These are phyloP conservation scores for Aspergillus ustus DNA, from an alignment of 2,329 filamentous ascomycete species.

Conservation along the genomic window DNA sequence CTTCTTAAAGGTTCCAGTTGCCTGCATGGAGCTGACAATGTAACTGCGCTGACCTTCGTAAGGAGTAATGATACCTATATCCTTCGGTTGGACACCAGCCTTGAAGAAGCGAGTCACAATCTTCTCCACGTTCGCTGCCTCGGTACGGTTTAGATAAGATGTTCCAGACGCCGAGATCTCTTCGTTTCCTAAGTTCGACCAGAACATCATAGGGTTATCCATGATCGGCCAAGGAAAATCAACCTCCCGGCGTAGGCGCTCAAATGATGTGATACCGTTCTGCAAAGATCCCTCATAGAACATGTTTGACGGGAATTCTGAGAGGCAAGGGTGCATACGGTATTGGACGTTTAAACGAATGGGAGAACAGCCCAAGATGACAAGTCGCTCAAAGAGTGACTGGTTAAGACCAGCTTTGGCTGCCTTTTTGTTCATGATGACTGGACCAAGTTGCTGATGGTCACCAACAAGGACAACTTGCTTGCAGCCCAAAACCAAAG, in stretches of 20 bases:
- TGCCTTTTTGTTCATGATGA: slow-evolving; percentile 99
- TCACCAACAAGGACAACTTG: slow-evolving; percentile 98
- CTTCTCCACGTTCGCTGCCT: slow-evolving; percentile 97
- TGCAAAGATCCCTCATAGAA: slow-evolving; percentile 98
- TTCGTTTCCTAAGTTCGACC: slow-evolving; percentile 96
- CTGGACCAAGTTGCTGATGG: slow-evolving; percentile 95
- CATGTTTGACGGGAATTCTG: slow-evolving; percentile 98
- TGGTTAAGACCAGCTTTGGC: slow-evolving; percentile 97
- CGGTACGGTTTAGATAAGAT: slow-evolving; percentile 96
- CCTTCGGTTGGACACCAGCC: slow-evolving; percentile 88
- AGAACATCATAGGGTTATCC: slow-evolving; percentile 99
- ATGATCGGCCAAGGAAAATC: slow-evolving; percentile 97
- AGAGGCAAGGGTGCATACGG: slow-evolving; percentile 97
- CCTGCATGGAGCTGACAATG: slow-evolving; percentile 99
- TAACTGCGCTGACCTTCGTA: slow-evolving; percentile 99
- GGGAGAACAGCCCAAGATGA: slow-evolving; percentile 85
- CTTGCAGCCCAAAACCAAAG: slow-evolving; percentile 94
- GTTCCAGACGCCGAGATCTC: slow-evolving; percentile 98
- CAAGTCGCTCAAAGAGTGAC: slow-evolving; percentile 95
- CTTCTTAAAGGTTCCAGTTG: slow-evolving; percentile 95
- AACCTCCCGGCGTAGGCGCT: slow-evolving; percentile 87
- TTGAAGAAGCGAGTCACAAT: slow-evolving; percentile 99
- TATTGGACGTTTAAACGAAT: slow-evolving; percentile 97
- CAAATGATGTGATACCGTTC: slow-evolving; percentile 89
- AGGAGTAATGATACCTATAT: slow-evolving; percentile 97